These are phyloP conservation scores for Cladophialophora carrionii DNA, from an alignment of 2,329 filamentous ascomycete genomes.

Conservation along the genomic window DNA sequence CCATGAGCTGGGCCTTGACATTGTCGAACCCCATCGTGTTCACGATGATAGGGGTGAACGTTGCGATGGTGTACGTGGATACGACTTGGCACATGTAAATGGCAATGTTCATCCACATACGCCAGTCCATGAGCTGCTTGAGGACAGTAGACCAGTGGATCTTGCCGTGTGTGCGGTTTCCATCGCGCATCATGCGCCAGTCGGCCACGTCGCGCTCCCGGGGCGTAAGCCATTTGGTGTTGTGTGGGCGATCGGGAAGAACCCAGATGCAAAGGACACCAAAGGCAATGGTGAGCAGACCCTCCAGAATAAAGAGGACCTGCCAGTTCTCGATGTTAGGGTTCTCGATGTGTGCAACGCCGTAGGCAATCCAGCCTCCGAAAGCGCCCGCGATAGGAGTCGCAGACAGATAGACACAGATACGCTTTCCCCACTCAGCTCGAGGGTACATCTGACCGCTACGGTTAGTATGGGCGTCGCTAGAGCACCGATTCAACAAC, in stretches of 20 bases:
- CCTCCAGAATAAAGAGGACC: constrained; percentile 47
- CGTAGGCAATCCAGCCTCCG: constrained; percentile 46
- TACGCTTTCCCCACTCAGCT: constrained; percentile 25
- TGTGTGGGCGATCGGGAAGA: constrained; percentile 45
- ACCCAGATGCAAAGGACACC: constrained; percentile 48
- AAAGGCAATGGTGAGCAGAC: constrained; percentile 42
- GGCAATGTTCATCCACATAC: constrained; percentile 25
- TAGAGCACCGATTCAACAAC: neutral
- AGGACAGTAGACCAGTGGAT: constrained; percentile 21
- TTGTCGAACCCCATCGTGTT: constrained; percentile 54
- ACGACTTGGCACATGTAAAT: constrained; percentile 29
- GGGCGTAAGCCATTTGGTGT: constrained; percentile 42
- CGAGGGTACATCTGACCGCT: constrained; percentile 14
- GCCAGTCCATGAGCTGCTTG: constrained; percentile 24
- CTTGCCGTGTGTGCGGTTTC: constrained; percentile 29
- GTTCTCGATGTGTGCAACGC: constrained; percentile 53
- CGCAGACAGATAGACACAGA: constrained; percentile 24
- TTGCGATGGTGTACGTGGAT: constrained; percentile 28
- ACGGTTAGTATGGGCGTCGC: neutral
- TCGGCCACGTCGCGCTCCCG: constrained; percentile 26
- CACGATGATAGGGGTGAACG: constrained; percentile 28
- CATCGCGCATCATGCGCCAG: constrained; percentile 27
- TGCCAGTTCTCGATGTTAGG: constrained; percentile 49
- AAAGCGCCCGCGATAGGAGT: constrained; percentile 36
- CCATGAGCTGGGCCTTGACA: constrained; percentile 42